These are phyloP conservation scores for Trametes coccinea DNA, from an alignment of 768 basidiomycete genomes.

Conservation along the genomic window DNA sequence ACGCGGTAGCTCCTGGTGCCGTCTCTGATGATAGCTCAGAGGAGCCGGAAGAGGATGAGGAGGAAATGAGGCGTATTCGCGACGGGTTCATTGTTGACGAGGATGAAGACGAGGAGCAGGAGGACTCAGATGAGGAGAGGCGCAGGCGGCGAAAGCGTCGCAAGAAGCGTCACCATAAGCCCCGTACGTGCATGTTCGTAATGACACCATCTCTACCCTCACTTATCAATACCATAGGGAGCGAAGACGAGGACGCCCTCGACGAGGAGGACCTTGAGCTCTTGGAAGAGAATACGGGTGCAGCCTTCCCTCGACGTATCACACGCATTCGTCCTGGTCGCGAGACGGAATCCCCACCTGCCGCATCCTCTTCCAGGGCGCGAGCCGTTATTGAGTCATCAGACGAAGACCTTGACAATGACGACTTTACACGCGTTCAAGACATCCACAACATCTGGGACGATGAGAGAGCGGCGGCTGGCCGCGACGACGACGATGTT, in stretches of 20 bases:
- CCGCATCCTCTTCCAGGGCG: constrained; percentile 59
- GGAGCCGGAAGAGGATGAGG: constrained; percentile 88
- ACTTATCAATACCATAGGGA: constrained; percentile 33
- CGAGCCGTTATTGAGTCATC: constrained; percentile 66
- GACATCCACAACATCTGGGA: constrained; percentile 83
- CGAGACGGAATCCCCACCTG: constrained; percentile 68
- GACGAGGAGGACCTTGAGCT: constrained; percentile 90
- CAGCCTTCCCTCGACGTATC: constrained; percentile 60
- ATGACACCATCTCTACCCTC: constrained; percentile 33
- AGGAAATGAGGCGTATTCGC: constrained; percentile 75
- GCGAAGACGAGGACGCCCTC: constrained; percentile 60
- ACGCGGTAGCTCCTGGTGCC: constrained; percentile 51
- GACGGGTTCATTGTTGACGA: constrained; percentile 94
- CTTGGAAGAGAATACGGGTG: constrained; percentile 82
- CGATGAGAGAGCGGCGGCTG: constrained; percentile 57
- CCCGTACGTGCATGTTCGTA: constrained; percentile 48
- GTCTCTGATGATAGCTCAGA: constrained; percentile 83
- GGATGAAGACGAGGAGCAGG: constrained; percentile 81
- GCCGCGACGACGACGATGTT: constrained; percentile 50
- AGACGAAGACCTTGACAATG: constrained; percentile 69
- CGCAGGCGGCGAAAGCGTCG: constrained; percentile 68
- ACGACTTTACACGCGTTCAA: constrained; percentile 55
- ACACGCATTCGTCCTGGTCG: constrained; percentile 76
- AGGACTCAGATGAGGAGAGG: constrained; percentile 53
- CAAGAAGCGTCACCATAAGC: constrained; percentile 58